Percentiles rank a stretch among this genome's conserved stretches.
phyloP scores from a whole-genome alignment of 2,329 filamentous ascomycete species.

The Cephalotrichum gorgonifer region DNA sequence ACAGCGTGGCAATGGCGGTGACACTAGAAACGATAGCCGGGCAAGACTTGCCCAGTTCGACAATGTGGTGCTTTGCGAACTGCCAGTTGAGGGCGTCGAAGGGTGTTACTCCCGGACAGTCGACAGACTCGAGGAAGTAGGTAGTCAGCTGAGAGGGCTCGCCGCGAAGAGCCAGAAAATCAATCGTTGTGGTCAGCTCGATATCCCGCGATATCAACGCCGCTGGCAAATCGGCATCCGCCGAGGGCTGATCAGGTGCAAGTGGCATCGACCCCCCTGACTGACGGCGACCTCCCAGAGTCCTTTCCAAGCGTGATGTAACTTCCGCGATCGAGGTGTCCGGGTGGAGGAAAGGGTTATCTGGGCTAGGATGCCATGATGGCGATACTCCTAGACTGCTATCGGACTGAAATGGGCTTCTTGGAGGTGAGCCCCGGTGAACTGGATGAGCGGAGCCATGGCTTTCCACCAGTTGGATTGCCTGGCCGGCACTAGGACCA shows the following conservation, averaged over 20 bases:
- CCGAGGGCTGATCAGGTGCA: too few species aligned
- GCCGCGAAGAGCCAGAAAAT: constrained; percentile 7
- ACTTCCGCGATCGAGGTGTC: too few species aligned
- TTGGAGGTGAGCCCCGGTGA: too few species aligned
- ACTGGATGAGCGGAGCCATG: too few species aligned
- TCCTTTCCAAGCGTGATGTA: too few species aligned
- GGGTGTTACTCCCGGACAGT: constrained; percentile 10
- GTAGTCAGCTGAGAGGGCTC: constrained; percentile 5
- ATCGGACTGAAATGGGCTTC: too few species aligned
- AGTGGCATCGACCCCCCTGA: too few species aligned
- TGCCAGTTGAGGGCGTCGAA: constrained; percentile 11
- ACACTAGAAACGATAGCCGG: constrained; percentile 5
- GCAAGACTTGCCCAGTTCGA: constrained; percentile 3
- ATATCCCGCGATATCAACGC: constrained; percentile 12
- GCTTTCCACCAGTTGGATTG: too few species aligned
- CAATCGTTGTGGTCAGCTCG: constrained; percentile 12
- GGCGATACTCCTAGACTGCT: too few species aligned
- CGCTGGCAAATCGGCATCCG: constrained; percentile 5
- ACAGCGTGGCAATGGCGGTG: constrained; percentile 8
- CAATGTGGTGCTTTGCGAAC: constrained; percentile 6
- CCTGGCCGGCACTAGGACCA: background rate
- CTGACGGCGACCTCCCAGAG: too few species aligned
- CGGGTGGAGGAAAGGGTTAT: too few species aligned
- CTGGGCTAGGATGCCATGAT: too few species aligned
- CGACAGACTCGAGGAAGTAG: constrained; percentile 11